Percentiles rank a stretch among this genome's conserved stretches.
phyloP scores from a whole-genome alignment of 2,329 filamentous ascomycete species.

The Cucurbitaria berberidis region DNA sequence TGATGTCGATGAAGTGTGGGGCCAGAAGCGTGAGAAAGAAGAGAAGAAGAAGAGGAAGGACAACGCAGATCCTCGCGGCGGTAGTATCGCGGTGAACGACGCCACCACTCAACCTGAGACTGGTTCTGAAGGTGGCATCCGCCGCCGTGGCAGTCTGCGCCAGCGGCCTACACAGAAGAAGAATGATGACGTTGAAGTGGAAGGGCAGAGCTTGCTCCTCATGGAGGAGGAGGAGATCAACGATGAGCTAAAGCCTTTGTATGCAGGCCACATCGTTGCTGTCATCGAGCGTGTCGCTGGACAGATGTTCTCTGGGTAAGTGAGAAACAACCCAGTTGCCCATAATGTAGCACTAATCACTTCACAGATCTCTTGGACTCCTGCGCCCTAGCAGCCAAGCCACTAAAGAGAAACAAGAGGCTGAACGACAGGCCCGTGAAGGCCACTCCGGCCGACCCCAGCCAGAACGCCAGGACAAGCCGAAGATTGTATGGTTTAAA shows the following conservation, averaged over 20 bases:
- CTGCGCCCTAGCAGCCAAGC: slow-evolving; percentile 96
- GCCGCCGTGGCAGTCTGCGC: slow-evolving; percentile 90
- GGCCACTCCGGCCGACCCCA: slow-evolving; percentile 74
- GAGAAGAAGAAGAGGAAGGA: slow-evolving; percentile 99
- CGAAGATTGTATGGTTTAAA: slow-evolving; percentile 99
- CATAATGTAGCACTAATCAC: slow-evolving; percentile 12
- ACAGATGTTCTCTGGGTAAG: slow-evolving; percentile 89
- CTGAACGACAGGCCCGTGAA: slow-evolving; percentile 89
- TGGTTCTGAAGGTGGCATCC: slow-evolving; percentile 81
- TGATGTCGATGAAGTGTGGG: slow-evolving; percentile 98
- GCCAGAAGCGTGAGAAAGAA: slow-evolving; percentile 98
- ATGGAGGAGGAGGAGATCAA: slow-evolving; percentile 99
- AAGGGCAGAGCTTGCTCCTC: slow-evolving; percentile 93
- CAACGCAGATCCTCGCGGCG: slow-evolving; percentile 87
- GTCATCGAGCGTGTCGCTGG: slow-evolving; percentile 96
- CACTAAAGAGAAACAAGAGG: slow-evolving; percentile 99
- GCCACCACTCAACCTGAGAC: slow-evolving; percentile 61
- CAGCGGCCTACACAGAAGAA: slow-evolving; percentile 99
- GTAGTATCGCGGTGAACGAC: slow-evolving; percentile 73
- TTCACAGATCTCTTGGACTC: slow-evolving; percentile 78
- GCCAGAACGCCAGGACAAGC: slow-evolving; percentile 90
- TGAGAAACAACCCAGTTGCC: not conserved
- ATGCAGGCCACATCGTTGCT: slow-evolving; percentile 95
- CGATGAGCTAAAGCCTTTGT: slow-evolving; percentile 96
- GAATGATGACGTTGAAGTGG: slow-evolving; percentile 98